A percentile compares a stretch with the other conserved stretches of the same genome.
phyloP scores from a whole-genome alignment of 2,329 filamentous ascomycete genomes.

The Penicillium sp. region DNA sequence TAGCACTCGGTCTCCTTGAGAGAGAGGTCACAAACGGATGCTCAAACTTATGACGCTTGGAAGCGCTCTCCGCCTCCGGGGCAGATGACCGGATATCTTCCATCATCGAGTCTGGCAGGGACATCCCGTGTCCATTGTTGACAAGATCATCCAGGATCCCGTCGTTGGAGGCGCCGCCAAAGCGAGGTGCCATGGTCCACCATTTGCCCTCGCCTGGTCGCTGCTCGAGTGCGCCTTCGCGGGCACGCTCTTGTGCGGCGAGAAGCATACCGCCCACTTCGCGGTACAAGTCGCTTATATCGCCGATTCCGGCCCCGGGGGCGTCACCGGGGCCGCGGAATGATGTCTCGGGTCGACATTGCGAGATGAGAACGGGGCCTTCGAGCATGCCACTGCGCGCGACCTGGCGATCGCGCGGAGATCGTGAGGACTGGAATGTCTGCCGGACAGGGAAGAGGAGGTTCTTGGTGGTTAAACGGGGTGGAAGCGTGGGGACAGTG shows the following conservation, averaged over 20 bases:
- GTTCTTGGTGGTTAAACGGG: conserved; percentile 50
- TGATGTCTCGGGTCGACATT: conserved; percentile 55
- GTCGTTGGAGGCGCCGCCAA: conserved; percentile 51
- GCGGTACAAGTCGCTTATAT: conserved; percentile 55
- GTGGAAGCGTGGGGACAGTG: conserved; percentile 46
- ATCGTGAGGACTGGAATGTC: conserved; percentile 54
- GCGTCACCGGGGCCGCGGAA: conserved; percentile 46
- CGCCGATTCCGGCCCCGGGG: conserved; percentile 34
- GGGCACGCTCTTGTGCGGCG: conserved; percentile 59
- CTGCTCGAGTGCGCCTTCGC: conserved; percentile 53
- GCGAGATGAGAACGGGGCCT: conserved; percentile 57
- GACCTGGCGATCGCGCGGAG: conserved; percentile 52
- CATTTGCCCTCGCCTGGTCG: conserved; percentile 58
- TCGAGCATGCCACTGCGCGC: conserved; percentile 57
- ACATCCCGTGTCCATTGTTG: conserved; percentile 30
- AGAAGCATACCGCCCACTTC: conserved; percentile 59
- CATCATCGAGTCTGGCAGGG: conserved; percentile 29
- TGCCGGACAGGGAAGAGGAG: conserved; percentile 59
- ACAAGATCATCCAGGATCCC: conserved; percentile 37
- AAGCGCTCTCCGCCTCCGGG: conserved; percentile 30
- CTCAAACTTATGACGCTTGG: conserved; percentile 42
- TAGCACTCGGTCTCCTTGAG: conserved; percentile 32
- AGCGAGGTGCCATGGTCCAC: conserved; percentile 59
- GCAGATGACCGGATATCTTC: conserved; percentile 28
- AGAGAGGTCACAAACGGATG: conserved; percentile 32